Base-by-base conservation (phyloP, 352 stramenopile genomes). In the Pythium brassicae region DNA sequence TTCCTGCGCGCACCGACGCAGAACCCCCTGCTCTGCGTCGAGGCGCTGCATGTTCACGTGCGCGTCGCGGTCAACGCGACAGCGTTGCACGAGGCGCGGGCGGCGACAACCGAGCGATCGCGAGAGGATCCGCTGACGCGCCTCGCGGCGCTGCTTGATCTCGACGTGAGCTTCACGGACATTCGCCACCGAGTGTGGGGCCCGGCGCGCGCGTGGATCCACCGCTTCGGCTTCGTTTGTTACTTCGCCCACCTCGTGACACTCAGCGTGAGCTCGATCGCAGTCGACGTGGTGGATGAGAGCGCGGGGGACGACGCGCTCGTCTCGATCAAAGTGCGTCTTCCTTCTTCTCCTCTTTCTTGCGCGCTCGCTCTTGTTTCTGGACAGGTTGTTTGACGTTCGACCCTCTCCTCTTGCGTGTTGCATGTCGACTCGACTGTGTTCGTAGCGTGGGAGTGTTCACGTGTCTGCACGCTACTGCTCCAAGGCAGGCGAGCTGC, bases 1-100 rank as follows among this genome's bases (percentile, higher is more conserved):
- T 89, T 89, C 43, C n/a, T 87, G 11, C 65, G 59, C 11, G 56
- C 77, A 11, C 77, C 75, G 7, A 71, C 66, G 6, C 66, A 68
- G 62, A 57, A 67, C 20, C 71, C 71, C 10, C 59, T 92, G 4
- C 17, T 86, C 9, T 61, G 55, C 14, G 39, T 92, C 32, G 65
- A 76, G 14, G 44, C 88, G 2, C 44, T 62, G n/a, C 51, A 34
- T 14, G 54, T 88, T 2, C 68, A 77, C 25, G 10, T 88, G 2
- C 12, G 74, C 17, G 53, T 87, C 19, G 53, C 60, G 3, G 45
- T 56, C 20, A 14, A 26, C 20, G 14, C 4, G 20, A 26, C 2
- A 32, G 1, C 39, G 1, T 23, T n/a, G 4, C 27, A 20, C 26
- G 34, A 45, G 27, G 7, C 50, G 5, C 29, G n/a, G 5, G 34